Conservation (phyloP, 768 basidiomycete genomes). For the Inosperma sp. region DNA sequence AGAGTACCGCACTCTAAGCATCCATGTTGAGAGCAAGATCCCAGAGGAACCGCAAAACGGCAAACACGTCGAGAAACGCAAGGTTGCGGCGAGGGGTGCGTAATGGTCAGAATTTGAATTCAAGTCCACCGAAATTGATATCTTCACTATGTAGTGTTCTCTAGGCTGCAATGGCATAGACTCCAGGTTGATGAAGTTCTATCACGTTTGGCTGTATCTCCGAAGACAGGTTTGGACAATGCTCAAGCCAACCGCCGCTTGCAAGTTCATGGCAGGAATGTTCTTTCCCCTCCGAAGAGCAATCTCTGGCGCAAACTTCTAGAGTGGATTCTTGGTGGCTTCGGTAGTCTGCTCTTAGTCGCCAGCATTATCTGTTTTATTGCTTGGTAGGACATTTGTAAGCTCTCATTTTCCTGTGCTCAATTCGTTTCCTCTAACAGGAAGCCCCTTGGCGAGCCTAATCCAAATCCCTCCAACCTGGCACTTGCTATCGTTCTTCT, state of each 20-base stretch:
- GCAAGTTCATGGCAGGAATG: constrained; percentile 44
- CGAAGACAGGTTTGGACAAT: constrained; percentile 44
- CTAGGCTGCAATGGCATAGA: constrained; percentile 46
- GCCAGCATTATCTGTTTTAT: constrained; percentile 54
- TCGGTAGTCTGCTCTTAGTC: constrained; percentile 39
- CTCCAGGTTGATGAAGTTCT: constrained; percentile 38
- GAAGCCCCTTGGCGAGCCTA: constrained; percentile 56
- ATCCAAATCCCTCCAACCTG: constrained; percentile 51
- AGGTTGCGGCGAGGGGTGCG: constrained; percentile 22
- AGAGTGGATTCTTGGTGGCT: constrained; percentile 51
- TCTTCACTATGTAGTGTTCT: constrained; percentile 30
- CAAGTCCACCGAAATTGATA: not conserved
- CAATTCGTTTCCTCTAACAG: constrained; percentile 26
- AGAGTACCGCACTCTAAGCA: constrained; percentile 26
- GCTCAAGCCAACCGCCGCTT: constrained; percentile 46
- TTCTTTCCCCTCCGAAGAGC: constrained; percentile 44
- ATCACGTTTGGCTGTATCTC: constrained; percentile 41
- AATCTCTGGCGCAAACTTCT: constrained; percentile 42
- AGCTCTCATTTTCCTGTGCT: not conserved
- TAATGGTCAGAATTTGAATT: not conserved
- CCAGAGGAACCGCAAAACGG: not conserved
- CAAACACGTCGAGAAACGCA: constrained; percentile 15
- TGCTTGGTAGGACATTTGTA: constrained; percentile 33
- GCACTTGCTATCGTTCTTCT: constrained; percentile 57
- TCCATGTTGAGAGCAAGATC: constrained; percentile 23